phyloP scores from a whole-genome alignment of 129 eudicot genomes.

The Cynara cardunculus region DNA sequence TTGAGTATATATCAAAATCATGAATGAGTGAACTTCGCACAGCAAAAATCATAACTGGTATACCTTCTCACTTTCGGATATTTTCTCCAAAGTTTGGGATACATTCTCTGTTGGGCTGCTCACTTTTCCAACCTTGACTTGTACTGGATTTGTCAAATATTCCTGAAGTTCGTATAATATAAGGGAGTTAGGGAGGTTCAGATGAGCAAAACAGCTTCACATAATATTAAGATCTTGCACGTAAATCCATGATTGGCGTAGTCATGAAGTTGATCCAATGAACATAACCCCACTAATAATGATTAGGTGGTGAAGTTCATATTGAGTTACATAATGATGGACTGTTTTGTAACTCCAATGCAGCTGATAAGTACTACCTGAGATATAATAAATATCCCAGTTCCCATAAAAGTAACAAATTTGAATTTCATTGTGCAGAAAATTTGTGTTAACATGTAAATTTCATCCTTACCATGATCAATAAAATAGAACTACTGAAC shows the following conservation, averaged over 20 bases:
- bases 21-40: background rate
- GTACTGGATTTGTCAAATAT: slow-evolving; percentile 71
- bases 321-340: background rate
- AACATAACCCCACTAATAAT: background rate
- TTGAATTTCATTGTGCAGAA: background rate
- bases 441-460: background rate
- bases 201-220: slow-evolving; percentile 3
- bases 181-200: background rate
- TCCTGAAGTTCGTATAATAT: slow-evolving; percentile 40
- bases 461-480: background rate
- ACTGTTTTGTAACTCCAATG: background rate
- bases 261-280: slow-evolving; percentile 2
- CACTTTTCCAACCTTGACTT: slow-evolving; percentile 80
- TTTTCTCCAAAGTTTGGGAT: slow-evolving; percentile 70
- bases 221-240: background rate
- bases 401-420: background rate
- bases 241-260: background rate
- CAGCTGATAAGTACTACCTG: background rate
- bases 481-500: background rate
- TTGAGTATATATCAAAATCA: background rate
- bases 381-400: background rate
- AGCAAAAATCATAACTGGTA: slow-evolving; percentile 3
- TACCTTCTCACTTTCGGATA: slow-evolving; percentile 80
- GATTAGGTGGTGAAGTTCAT: background rate
- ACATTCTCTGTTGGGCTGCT: slow-evolving; percentile 87